Evolutionary conservation across 495 filamentous ascomycete genomes (phyloP).

Genomic region (Xylaria venustula): DNA sequence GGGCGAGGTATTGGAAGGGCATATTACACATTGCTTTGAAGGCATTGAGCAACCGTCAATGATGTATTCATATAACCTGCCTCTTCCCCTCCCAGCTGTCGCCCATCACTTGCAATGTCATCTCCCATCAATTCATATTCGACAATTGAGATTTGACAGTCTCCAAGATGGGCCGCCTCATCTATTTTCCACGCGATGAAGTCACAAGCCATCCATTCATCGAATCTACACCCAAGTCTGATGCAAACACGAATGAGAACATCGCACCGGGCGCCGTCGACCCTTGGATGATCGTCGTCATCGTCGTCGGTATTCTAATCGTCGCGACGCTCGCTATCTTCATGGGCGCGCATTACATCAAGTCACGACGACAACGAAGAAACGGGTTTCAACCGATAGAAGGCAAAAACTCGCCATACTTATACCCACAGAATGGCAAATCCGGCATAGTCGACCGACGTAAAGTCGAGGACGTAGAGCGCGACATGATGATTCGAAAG

Average conservation of each 20-base stretch:
- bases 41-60: background rate
- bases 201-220: background rate
- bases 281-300: conserved; percentile 34
- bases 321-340: conserved; percentile 21
- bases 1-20: conserved; percentile 2
- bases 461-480: conserved; percentile 37
- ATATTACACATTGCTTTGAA: background rate
- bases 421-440: conserved; percentile 25
- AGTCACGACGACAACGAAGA: conserved; percentile 22
- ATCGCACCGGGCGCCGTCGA: background rate
- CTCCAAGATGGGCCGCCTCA: conserved; percentile 1
- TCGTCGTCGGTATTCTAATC: conserved; percentile 29
- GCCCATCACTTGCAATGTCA: background rate
- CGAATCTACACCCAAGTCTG: background rate
- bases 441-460: conserved; percentile 23
- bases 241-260: background rate
- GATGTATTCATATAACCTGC: background rate
- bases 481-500: conserved; percentile 46
- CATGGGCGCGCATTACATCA: conserved; percentile 19
- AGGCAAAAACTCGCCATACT: conserved; percentile 18
- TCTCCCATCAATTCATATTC: background rate
- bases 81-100: background rate
- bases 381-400: conserved; percentile 13
- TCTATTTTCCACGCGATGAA: background rate
- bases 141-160: background rate